Percentiles rank a stretch among this genome's conserved stretches.
phyloP scores from a whole-genome alignment of 352 stramenopile genomes.

The Plasmopara halstedii region DNA sequence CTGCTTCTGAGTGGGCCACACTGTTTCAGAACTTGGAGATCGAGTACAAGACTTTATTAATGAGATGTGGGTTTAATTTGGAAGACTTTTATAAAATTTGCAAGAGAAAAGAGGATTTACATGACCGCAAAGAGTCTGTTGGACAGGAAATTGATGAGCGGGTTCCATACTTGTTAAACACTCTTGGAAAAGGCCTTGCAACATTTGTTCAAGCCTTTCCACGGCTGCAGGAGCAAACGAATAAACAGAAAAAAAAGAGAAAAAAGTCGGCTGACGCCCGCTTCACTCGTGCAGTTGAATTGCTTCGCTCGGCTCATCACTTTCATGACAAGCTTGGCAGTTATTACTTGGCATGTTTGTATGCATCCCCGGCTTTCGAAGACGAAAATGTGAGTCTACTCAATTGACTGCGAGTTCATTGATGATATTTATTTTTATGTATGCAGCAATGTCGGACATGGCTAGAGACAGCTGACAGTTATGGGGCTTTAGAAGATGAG shows the following conservation, averaged over 20 bases:
- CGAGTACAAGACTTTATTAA: conserved; percentile 32
- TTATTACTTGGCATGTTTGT: conserved; percentile 66
- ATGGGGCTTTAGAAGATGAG: conserved; percentile 68
- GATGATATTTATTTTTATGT: background rate
- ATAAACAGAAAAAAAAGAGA: conserved; percentile 5
- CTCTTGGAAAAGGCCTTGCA: conserved; percentile 48
- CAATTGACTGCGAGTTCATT: no score
- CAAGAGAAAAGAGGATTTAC: conserved; percentile 49
- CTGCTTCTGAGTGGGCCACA: conserved; percentile 25
- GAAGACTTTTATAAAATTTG: conserved; percentile 60
- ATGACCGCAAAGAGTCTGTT: conserved; percentile 46
- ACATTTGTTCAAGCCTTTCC: conserved; percentile 33
- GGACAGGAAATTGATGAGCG: conserved; percentile 57
- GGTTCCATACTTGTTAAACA: conserved; percentile 59
- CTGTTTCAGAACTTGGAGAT: conserved; percentile 39
- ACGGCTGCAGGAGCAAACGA: background rate
- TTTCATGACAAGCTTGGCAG: conserved; percentile 79
- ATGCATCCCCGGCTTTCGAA: conserved; percentile 40
- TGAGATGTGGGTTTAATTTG: conserved; percentile 39
- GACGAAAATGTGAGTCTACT: conserved; percentile 39
- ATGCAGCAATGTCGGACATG: conserved; percentile 54
- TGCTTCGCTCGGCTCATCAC: conserved; percentile 63
- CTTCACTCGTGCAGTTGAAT: conserved; percentile 48
- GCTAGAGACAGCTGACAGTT: conserved; percentile 74
- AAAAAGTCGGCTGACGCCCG: conserved; percentile 11